phyloP scores from a whole-genome alignment of 768 basidiomycete species.

The Xanthoconium purpureum region DNA sequence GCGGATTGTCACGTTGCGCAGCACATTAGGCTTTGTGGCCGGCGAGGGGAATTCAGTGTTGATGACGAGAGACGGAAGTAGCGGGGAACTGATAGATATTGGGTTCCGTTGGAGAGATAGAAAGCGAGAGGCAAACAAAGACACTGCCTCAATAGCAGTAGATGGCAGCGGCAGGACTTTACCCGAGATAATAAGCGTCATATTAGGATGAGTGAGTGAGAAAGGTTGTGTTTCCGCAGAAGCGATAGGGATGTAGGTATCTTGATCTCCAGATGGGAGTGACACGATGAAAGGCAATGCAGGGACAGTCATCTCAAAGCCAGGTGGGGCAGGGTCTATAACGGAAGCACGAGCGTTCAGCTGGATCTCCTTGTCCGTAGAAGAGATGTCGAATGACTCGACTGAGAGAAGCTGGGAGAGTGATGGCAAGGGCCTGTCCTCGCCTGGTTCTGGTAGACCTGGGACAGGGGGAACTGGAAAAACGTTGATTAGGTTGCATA shows the following conservation, averaged over 20 bases:
- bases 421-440: constrained; percentile 48
- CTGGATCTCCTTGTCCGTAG: constrained; percentile 35
- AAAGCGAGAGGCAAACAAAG: constrained; percentile 61
- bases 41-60: constrained; percentile 63
- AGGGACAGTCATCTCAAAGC: constrained; percentile 50
- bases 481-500: constrained; percentile 2
- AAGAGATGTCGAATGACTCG: constrained; percentile 49
- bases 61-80: constrained; percentile 49
- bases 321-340: constrained; percentile 53
- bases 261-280: constrained; percentile 35
- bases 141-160: constrained; percentile 42
- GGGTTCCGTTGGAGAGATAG: constrained; percentile 55
- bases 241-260: constrained; percentile 45
- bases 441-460: constrained; percentile 60
- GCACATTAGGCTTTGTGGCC: constrained; percentile 56
- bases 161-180: constrained; percentile 52
- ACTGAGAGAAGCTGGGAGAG: constrained; percentile 60
- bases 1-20: constrained; percentile 69
- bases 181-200: constrained; percentile 57
- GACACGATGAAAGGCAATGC: constrained; percentile 61
- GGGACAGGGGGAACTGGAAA: constrained; percentile 60
- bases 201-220: constrained; percentile 62
- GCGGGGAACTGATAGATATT: constrained; percentile 54
- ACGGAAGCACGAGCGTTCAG: constrained; percentile 55
- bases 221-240: constrained; percentile 55